Evolutionary conservation across 176 grass and related monocot species (phyloP).

Genomic region (Musa itinerans): DNA sequence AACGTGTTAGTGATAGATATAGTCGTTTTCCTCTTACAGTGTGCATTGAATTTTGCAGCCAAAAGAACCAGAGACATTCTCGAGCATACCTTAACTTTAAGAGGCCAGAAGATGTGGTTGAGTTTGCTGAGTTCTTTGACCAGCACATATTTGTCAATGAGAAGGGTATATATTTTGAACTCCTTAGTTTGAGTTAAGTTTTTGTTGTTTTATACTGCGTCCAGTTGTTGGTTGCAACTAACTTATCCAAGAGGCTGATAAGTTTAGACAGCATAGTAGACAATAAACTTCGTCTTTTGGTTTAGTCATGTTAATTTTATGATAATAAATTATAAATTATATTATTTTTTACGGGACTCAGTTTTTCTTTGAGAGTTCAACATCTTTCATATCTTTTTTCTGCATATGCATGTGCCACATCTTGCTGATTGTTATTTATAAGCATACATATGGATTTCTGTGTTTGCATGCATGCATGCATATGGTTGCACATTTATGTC

Average conservation of each 20-base stretch:
- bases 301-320: neutral
- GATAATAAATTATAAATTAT: neutral
- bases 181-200: neutral
- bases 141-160: slow-evolving; percentile 25
- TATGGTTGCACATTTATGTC: neutral
- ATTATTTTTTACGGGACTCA: neutral
- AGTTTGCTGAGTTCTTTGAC: slow-evolving; percentile 31
- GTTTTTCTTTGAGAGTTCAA: neutral
- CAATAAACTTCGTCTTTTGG: neutral
- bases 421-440: no score
- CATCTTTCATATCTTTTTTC: neutral
- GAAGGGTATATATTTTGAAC: slow-evolving; percentile 17
- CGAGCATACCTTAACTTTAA: slow-evolving; percentile 22
- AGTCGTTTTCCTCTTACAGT: neutral
- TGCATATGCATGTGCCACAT: no score
- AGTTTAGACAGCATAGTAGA: neutral
- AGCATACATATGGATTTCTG: neutral
- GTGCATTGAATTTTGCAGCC: slow-evolving; percentile 5
- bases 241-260: neutral
- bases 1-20: neutral
- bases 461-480: neutral
- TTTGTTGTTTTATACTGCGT: neutral
- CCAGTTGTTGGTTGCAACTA: no score
- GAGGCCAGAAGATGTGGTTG: slow-evolving; percentile 21
- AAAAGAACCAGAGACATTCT: slow-evolving; percentile 16